A percentile compares a stretch with the other conserved stretches of the same genome.
These are phyloP conservation scores for Ogataea zsoltii DNA, from an alignment of 805 yeast genomes.

Conservation along the genomic window DNA sequence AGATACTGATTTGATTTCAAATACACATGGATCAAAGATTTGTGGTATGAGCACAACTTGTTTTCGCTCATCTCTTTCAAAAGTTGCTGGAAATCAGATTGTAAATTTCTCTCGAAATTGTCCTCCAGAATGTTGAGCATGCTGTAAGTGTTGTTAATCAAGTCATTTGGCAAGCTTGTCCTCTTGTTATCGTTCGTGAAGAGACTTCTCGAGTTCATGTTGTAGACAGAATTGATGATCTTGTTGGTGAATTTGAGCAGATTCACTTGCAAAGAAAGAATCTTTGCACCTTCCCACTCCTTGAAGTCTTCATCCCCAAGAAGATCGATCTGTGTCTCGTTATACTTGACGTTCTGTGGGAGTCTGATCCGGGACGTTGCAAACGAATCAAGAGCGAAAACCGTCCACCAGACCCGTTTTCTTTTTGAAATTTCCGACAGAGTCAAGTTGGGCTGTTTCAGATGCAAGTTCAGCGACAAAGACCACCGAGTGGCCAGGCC, in stretches of 20 bases:
- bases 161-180: constrained; percentile 20
- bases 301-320: constrained; percentile 25
- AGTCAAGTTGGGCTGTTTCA: constrained; percentile 22
- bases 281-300: constrained; percentile 34
- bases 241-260: constrained; percentile 31
- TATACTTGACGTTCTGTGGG: constrained; percentile 36
- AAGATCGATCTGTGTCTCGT: constrained; percentile 35
- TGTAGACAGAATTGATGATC: constrained; percentile 36
- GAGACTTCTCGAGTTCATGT: constrained; percentile 28
- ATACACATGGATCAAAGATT: constrained; percentile 34
- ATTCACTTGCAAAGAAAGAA: constrained; percentile 30
- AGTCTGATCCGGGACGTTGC: constrained; percentile 40
- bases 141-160: constrained; percentile 23
- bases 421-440: constrained; percentile 31
- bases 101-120: constrained; percentile 24
- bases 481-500: constrained; percentile 38
- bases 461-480: constrained; percentile 35
- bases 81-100: constrained; percentile 23
- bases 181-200: constrained; percentile 20
- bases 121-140: constrained; percentile 24
- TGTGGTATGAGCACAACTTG: constrained; percentile 18
- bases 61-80: constrained; percentile 20
- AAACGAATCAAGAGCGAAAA: constrained; percentile 36
- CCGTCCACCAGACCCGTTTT: constrained; percentile 43
- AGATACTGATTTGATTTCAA: constrained; percentile 38